Evolutionary conservation across 1,139 yeast species (phyloP), one percentile per base, ranked within the genome.

Genomic region (Geotrichum reessii): DNA sequence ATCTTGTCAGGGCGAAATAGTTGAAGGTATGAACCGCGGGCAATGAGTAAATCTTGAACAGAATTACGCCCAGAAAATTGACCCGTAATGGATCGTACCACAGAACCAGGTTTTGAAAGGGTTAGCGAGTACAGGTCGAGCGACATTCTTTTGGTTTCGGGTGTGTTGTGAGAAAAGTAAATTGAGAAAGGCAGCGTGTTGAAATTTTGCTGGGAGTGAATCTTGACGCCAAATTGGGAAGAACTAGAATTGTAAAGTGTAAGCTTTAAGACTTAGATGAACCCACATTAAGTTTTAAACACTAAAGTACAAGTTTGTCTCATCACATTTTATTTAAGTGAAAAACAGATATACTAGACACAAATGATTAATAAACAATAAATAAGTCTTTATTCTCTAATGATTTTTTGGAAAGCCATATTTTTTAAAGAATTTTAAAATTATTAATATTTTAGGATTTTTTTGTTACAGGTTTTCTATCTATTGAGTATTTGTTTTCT

Each of bases 41-140:
- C 85, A 42, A 82, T 71, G 9, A 86, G 79, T n/a, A 89, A 73
- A 63, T 86, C 86, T 68, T 87, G 92, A 37, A 17, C 2, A n/a
- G 78, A 71, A 64, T 79, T 78, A 60, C 74, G 76, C 12, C 87
- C 87, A 0, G 81, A 72, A 69, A 91, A 91, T 63, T 80, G 82
- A 1, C 97, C 97, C 2, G 82, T 77, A 12, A 85, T 75, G 1
- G 92, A 78, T 50, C 74, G 71, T 17, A 78, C 71, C 5, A 83
- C 77, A 52, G 83, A 77, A 6, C 84, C 71, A 8, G 91, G 84
- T 28, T 74, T 76, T 64, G 79, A 79, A 37, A 90, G 74, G 3
- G 96, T 86, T 61, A 86, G 76, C 65, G 88, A 81, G 71, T 89
- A 90, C 47, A 90, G 76, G 61, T 75, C 79, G 57, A 85, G 66